Conservation (phyloP, 345 rosid genomes). For the Acer saccharum region DNA sequence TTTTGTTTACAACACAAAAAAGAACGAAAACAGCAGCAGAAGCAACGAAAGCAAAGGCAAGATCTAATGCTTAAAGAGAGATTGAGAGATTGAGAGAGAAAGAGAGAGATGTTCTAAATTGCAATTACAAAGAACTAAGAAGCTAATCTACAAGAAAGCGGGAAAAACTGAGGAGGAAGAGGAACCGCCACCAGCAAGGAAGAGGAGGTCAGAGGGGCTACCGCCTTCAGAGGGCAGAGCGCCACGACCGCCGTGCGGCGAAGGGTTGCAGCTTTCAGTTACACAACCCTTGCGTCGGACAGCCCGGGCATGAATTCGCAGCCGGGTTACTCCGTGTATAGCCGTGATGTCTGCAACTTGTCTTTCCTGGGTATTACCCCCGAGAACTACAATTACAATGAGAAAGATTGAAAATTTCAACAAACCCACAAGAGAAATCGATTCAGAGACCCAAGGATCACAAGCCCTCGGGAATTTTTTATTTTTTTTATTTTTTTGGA, state of each 20-base stretch:
- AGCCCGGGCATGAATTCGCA: constrained; percentile 75
- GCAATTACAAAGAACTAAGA: neutral
- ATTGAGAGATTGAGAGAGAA: no score
- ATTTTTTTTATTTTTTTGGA: no score
- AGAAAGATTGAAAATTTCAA: neutral
- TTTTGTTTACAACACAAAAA: neutral
- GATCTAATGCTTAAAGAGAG: constrained; percentile 9
- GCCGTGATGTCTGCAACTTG: constrained; percentile 96
- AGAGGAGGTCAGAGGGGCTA: constrained; percentile 99
- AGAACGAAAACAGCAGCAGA: constrained; percentile 7
- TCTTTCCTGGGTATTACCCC: constrained; percentile 43
- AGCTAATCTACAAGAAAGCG: constrained; percentile 15
- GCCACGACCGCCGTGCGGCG: constrained; percentile 99
- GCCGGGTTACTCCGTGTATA: constrained; percentile 67
- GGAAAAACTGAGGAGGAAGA: constrained; percentile 9
- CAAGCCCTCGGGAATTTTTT: no score
- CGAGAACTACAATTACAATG: constrained; percentile 12
- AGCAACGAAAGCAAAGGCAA: constrained; percentile 11
- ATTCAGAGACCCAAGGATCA: neutral
- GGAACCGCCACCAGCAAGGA: constrained; percentile 96
- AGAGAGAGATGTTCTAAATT: neutral
- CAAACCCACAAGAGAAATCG: neutral
- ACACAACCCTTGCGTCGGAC: constrained; percentile 84
- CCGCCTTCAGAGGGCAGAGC: constrained; percentile 99
- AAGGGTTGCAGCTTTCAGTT: constrained; percentile 72